phyloP scores from a whole-genome alignment of 2,329 filamentous ascomycete species.

The Cercospora berteroae region DNA sequence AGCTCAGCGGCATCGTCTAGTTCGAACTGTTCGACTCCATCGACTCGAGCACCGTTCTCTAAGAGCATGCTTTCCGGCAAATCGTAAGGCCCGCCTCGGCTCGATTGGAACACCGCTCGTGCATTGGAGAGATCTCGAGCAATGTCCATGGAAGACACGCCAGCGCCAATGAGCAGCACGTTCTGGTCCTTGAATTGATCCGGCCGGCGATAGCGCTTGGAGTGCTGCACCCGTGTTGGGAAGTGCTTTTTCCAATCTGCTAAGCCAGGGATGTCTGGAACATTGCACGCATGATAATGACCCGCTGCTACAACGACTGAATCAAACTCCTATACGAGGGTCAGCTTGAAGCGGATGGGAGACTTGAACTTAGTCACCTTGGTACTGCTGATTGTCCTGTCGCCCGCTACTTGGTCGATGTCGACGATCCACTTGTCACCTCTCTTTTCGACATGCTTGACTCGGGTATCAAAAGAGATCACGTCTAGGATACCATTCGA shows the following conservation, averaged over 20 bases:
- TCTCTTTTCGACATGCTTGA: constrained; percentile 53
- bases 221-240: constrained; percentile 50
- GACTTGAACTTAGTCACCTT: background rate
- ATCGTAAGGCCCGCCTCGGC: constrained; percentile 61
- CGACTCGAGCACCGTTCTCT: constrained; percentile 52
- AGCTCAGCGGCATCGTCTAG: constrained; percentile 21
- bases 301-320: constrained; percentile 55
- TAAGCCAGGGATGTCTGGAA: constrained; percentile 52
- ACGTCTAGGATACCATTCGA: constrained; percentile 51
- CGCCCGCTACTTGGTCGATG: constrained; percentile 34
- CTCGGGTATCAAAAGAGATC: constrained; percentile 59
- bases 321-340: constrained; percentile 44
- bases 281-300: constrained; percentile 53
- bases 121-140: constrained; percentile 53
- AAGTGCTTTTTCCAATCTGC: constrained; percentile 47
- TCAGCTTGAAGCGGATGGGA: background rate
- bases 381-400: background rate
- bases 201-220: constrained; percentile 52
- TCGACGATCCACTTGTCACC: constrained; percentile 52
- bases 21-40: constrained; percentile 51
- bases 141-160: constrained; percentile 56
- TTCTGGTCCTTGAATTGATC: constrained; percentile 55
- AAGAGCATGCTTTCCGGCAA: constrained; percentile 56
- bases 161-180: constrained; percentile 56
- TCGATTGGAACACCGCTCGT: constrained; percentile 53